phyloP scores from a whole-genome alignment of 2,329 filamentous ascomycete species.

The Ascochyta rabiei region DNA sequence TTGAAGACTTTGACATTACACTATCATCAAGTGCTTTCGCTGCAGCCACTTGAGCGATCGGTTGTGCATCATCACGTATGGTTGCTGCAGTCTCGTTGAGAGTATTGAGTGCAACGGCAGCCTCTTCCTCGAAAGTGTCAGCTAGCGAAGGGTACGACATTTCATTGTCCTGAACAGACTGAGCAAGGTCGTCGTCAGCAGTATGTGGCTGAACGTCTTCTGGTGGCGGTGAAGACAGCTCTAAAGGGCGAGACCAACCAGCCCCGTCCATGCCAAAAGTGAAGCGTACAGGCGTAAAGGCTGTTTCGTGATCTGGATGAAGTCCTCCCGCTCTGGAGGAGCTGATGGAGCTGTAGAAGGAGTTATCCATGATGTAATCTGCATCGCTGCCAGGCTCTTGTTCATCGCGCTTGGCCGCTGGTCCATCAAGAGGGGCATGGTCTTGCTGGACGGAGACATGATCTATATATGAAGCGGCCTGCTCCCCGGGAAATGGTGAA shows the following conservation, averaged over 20 bases:
- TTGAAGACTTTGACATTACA: background rate
- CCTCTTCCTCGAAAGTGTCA: background rate
- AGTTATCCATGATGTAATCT: slow-evolving; percentile 38
- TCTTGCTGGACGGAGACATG: slow-evolving; percentile 14
- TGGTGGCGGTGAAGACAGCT: slow-evolving; percentile 26
- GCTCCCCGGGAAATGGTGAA: slow-evolving; percentile 46
- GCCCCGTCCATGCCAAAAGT: slow-evolving; percentile 45
- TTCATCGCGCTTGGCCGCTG: slow-evolving; percentile 1
- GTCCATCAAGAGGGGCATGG: background rate
- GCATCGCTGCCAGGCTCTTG: slow-evolving; percentile 24
- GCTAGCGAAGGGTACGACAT: background rate
- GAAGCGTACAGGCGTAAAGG: slow-evolving; percentile 45
- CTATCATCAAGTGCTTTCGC: background rate
- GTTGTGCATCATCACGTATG: background rate
- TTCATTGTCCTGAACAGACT: background rate
- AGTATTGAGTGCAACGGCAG: background rate
- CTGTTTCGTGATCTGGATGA: slow-evolving; percentile 42
- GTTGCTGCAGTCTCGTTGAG: background rate
- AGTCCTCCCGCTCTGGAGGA: slow-evolving; percentile 29
- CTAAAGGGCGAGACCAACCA: slow-evolving; percentile 23
- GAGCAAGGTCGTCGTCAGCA: slow-evolving; percentile 7
- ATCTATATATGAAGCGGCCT: slow-evolving; percentile 41
- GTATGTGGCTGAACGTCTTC: slow-evolving; percentile 6
- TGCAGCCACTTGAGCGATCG: background rate
- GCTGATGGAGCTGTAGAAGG: slow-evolving; percentile 43